Percentiles rank a stretch among this genome's conserved stretches.
phyloP scores from a whole-genome alignment of 257 asterid genomes.

The Osmanthus fragrans region DNA sequence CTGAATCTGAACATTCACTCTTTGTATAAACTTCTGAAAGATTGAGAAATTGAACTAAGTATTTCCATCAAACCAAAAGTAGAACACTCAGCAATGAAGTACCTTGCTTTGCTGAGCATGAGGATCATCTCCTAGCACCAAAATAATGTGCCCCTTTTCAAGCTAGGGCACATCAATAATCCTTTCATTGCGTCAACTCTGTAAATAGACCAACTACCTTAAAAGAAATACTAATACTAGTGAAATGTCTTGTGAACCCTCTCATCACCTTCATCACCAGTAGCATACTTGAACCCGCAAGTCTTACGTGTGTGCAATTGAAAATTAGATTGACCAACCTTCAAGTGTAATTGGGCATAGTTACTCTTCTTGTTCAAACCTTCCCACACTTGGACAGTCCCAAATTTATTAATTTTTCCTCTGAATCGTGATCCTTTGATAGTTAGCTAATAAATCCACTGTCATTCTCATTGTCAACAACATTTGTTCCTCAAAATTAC shows the following conservation, averaged over 20 bases:
- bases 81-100: constrained; percentile 9
- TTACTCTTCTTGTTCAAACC: constrained; percentile 66
- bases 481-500: not conserved
- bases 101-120: constrained; percentile 63
- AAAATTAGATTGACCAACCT: constrained; percentile 81
- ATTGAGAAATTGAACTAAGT: constrained; percentile 6
- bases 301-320: constrained; percentile 51
- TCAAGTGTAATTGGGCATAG: constrained; percentile 68
- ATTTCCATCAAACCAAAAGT: not conserved
- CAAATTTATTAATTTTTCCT: constrained; percentile 23
- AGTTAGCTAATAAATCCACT: constrained; percentile 35
- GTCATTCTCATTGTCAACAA: too few species aligned
- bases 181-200: constrained; percentile 82
- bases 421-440: constrained; percentile 21
- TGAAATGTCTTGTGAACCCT: constrained; percentile 73
- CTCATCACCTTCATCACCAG: constrained; percentile 70
- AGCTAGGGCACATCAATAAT: constrained; percentile 32
- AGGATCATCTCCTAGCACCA: constrained; percentile 76
- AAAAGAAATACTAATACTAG: constrained; percentile 68
- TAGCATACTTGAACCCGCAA: constrained; percentile 68
- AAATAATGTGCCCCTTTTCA: constrained; percentile 54
- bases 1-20: constrained; percentile 45
- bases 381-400: constrained; percentile 33
- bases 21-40: constrained; percentile 8
- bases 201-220: constrained; percentile 42